Base-by-base conservation (phyloP, 768 basidiomycete genomes). In the Mycena vitilis region DNA sequence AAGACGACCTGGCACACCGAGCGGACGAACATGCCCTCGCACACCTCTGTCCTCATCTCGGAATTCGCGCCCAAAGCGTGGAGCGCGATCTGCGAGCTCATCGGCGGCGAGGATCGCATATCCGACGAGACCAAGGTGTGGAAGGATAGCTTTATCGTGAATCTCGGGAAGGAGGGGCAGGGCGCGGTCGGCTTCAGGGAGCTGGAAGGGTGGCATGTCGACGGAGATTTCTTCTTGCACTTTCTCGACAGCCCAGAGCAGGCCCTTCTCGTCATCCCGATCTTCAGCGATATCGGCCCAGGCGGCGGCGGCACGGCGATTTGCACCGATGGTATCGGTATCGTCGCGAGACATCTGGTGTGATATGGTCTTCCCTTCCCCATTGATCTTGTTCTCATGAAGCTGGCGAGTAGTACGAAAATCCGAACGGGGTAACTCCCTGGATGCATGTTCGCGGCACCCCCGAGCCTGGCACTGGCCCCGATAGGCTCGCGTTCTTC, bases 191-290 rank as follows among this genome's bases (percentile, higher is more conserved):
- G 76, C 38, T 86, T 86, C 6, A 74, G 77, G 61, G 82, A 86
- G 56, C 77, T 91, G 62, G 83, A 84, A 63, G 89, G 89, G 69
- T 91, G 89, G 89, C 89, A 90, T 74, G 85, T 88, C 51, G 86
- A 88, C 71, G 88, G 86, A 20, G 86, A 88, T 71, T 88, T 87
- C 73, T 89, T 88, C 75, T 82, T 83, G 34, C 87, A 88, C 75
- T 91, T 83, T 74, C 84, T 91, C 59, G 89, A 90, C 73, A 90
- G 88, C 23, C 88, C 87, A 5, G 89, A 90, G 75, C 89, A 90
- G 77, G 89, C 84, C 7, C 79, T 90, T 37, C 82, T 89, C 60
- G 87, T 88, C 23, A 88, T 89, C 62, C 88, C 88, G 2, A 80
- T 90, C 55, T 90, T 84, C 75, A 84, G 87, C 36, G 84, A 89